These are phyloP conservation scores for Phytophthora tentaculata DNA, from an alignment of 352 stramenopile species.

Conservation along the genomic window DNA sequence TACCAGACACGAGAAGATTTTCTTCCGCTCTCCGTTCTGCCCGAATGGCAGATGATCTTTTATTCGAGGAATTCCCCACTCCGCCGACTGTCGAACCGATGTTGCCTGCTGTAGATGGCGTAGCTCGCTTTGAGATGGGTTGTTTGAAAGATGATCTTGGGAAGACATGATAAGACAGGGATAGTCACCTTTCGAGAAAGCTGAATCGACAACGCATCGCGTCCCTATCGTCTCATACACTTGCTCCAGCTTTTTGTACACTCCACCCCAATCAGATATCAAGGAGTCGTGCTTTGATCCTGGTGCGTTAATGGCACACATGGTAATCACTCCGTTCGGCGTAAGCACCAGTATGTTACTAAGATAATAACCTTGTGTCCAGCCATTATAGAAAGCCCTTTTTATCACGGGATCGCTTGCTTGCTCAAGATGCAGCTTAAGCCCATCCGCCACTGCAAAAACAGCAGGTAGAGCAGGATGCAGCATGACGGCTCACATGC, in stretches of 20 bases:
- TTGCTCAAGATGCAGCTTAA: conserved; percentile 39
- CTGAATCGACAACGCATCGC: neutral
- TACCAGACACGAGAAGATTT: too few relatives aligned
- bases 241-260: neutral
- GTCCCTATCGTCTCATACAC: neutral
- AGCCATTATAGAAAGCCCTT: conserved; percentile 47
- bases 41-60: too few relatives aligned
- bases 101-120: too few relatives aligned
- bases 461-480: neutral
- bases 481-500: too few relatives aligned
- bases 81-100: too few relatives aligned
- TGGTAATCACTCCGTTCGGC: conserved; percentile 2
- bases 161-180: too few relatives aligned
- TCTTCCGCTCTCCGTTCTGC: too few relatives aligned
- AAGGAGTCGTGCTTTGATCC: conserved; percentile 38
- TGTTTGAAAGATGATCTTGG: too few relatives aligned
- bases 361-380: conserved; percentile 43
- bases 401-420: conserved; percentile 16
- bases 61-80: too few relatives aligned
- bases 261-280: conserved; percentile 9
- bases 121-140: too few relatives aligned
- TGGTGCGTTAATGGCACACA: conserved; percentile 30
- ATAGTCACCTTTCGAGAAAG: neutral
- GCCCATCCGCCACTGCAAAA: conserved; percentile 26
- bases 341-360: conserved; percentile 38